A percentile compares a stretch with the other conserved stretches of the same genome.
Conservation (phyloP, 139 green algal genomes). For the Limnomonas spitsbergensis region DNA sequence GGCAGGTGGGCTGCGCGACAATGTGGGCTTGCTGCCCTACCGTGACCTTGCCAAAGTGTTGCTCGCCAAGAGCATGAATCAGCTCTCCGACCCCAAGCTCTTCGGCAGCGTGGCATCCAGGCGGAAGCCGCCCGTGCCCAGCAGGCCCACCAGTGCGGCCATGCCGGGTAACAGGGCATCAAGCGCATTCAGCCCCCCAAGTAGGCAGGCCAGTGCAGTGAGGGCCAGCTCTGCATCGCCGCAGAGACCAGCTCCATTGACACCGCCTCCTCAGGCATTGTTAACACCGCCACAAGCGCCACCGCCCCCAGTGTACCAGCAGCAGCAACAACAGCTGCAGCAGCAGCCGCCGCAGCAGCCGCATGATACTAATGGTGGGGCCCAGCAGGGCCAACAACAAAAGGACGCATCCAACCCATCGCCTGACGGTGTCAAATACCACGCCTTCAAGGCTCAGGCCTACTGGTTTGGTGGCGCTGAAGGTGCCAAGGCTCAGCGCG, state of each 20-base stretch:
- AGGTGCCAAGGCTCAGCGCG: background rate
- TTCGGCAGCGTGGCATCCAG: background rate
- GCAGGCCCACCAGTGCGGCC: background rate
- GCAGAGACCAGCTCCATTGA: no score
- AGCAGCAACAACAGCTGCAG: background rate
- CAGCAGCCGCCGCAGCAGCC: background rate
- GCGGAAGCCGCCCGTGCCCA: background rate
- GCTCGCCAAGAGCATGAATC: background rate
- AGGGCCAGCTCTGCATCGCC: background rate
- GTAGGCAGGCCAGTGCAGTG: background rate
- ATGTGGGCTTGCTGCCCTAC: conserved; percentile 16
- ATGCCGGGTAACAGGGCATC: background rate
- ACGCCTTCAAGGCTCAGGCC: background rate
- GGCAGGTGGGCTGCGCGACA: background rate
- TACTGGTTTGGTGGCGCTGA: conserved; percentile 17
- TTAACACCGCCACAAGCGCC: background rate
- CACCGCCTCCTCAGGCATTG: no score
- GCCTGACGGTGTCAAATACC: background rate
- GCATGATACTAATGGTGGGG: background rate
- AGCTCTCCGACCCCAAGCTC: background rate
- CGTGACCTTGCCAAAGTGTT: conserved; percentile 8
- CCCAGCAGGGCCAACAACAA: background rate
- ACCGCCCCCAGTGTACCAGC: background rate
- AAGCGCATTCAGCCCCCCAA: background rate
- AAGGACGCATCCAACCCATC: background rate